phyloP scores from a whole-genome alignment of 2,329 filamentous ascomycete species.

The Cladosporium sp. region DNA sequence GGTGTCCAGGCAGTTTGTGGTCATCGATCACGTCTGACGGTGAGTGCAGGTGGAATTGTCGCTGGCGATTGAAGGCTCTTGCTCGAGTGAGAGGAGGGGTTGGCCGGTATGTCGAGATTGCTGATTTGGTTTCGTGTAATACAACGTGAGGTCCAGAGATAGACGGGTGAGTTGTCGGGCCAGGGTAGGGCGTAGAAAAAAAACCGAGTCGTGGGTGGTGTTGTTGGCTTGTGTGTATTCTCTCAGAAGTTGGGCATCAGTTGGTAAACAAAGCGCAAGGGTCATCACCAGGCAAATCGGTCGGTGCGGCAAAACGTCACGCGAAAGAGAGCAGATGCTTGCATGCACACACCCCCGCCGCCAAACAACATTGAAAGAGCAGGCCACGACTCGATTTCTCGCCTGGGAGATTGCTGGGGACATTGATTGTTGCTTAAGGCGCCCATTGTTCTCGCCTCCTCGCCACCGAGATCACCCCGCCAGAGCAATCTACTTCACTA shows the following conservation, averaged over 20 bases:
- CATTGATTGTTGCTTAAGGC: not conserved
- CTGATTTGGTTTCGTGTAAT: not conserved
- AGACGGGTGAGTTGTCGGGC: not conserved
- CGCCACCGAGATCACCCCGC: not conserved
- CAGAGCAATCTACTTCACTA: not conserved
- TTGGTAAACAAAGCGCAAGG: conserved; percentile 4
- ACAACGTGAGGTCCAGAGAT: not conserved
- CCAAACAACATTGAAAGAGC: not conserved
- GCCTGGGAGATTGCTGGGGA: not conserved
- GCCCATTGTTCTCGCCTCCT: not conserved
- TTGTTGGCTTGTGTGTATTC: not conserved
- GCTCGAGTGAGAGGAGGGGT: not conserved
- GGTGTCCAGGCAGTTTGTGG: not conserved
- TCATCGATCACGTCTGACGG: conserved; percentile 1
- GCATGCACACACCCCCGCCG: conserved; percentile 2
- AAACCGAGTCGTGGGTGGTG: not conserved
- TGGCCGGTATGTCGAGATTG: not conserved
- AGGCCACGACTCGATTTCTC: not conserved
- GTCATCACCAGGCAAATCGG: not conserved
- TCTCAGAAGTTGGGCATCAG: conserved; percentile 1
- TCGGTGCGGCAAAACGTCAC: conserved; percentile 3
- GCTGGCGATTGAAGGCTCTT: not conserved
- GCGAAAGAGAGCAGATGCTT: not conserved
- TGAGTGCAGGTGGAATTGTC: not conserved
- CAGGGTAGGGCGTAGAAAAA: not conserved